phyloP scores from a whole-genome alignment of 345 rosid species.

The Adansonia digitata region DNA sequence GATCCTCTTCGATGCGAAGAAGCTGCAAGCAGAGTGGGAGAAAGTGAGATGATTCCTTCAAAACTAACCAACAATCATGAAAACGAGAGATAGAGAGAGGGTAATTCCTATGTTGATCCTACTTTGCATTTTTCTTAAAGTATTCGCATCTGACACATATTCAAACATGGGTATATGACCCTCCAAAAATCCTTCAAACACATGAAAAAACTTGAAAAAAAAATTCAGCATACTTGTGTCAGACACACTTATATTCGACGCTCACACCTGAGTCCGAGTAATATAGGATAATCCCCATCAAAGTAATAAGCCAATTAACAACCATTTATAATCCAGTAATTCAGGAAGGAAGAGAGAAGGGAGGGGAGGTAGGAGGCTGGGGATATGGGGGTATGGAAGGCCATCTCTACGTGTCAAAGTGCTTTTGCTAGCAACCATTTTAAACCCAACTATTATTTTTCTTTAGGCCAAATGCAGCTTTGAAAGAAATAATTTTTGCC shows the following conservation, averaged over 20 bases:
- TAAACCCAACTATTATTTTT: neutral
- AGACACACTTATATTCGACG: too few species aligned
- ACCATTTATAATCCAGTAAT: neutral
- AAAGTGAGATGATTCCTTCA: conserved; percentile 6
- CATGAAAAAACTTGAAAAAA: too few species aligned
- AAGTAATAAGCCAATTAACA: neutral
- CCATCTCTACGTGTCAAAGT: neutral
- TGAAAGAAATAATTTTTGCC: neutral
- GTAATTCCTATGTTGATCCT: too few species aligned
- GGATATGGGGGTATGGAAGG: neutral
- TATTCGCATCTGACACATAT: neutral
- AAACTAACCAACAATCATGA: neutral
- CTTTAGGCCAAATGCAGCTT: neutral
- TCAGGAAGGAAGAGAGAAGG: neutral
- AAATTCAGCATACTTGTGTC: too few species aligned
- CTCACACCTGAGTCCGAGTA: too few species aligned
- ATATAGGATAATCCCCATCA: neutral
- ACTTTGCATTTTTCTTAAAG: too few species aligned
- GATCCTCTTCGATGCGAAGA: conserved; percentile 95
- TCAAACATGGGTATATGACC: too few species aligned
- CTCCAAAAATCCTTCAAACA: too few species aligned
- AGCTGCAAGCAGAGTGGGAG: conserved; percentile 52
- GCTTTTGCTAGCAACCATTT: neutral
- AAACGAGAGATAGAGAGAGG: neutral
- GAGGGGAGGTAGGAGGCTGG: too few species aligned